Conservation (phyloP, 305 asterid genomes). For the Euphrasia arctica region DNA sequence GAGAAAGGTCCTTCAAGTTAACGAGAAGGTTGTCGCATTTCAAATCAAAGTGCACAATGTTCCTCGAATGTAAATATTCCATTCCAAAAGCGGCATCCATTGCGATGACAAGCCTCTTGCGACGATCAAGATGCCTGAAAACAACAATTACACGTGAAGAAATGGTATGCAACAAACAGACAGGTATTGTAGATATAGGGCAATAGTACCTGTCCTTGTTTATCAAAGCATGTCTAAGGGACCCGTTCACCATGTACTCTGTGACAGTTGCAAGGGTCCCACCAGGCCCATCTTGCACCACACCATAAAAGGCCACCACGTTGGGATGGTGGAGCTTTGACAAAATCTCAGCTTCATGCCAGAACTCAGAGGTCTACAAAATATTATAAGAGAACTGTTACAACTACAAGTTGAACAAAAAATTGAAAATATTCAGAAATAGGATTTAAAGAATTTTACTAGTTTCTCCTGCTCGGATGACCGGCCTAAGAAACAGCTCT, state of each 20-base stretch:
- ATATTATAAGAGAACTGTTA: slow-evolving; percentile 25
- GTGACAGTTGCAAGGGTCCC: slow-evolving; percentile 91
- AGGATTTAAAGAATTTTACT: slow-evolving; percentile 40
- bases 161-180: slow-evolving; percentile 5
- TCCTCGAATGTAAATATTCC: slow-evolving; percentile 92
- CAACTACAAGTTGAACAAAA: slow-evolving; percentile 13
- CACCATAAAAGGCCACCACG: slow-evolving; percentile 95
- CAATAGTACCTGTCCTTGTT: slow-evolving; percentile 69
- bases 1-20: slow-evolving; percentile 85
- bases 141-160: slow-evolving; percentile 27
- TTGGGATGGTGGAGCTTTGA: slow-evolving; percentile 98
- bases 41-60: slow-evolving; percentile 87
- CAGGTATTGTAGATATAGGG: slow-evolving; percentile 12
- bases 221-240: slow-evolving; percentile 79
- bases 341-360: slow-evolving; percentile 93
- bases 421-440: slow-evolving; percentile 10
- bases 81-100: slow-evolving; percentile 97
- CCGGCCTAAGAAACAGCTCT: slow-evolving; percentile 84
- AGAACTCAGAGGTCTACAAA: slow-evolving; percentile 70
- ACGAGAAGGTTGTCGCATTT: slow-evolving; percentile 94
- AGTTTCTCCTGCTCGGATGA: slow-evolving; percentile 82
- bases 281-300: slow-evolving; percentile 94
- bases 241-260: slow-evolving; percentile 91
- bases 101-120: slow-evolving; percentile 84
- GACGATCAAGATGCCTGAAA: slow-evolving; percentile 93